Base-by-base conservation (phyloP, 805 yeast species). In the Yarrowia hollandica region DNA sequence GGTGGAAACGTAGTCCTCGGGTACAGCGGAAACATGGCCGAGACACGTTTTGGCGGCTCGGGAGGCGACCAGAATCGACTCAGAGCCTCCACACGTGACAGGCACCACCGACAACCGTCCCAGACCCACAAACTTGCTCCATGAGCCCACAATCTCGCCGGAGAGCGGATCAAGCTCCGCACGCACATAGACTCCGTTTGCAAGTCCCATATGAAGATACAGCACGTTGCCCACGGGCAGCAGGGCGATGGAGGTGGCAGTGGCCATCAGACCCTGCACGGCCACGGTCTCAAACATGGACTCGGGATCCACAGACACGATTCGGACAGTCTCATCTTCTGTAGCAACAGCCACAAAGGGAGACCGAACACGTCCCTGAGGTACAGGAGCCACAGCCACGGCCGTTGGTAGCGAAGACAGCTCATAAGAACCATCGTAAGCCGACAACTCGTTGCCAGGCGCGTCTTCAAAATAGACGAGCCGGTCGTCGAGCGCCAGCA, bases 381-480 rank as follows among this genome's bases (percentile, higher is more conserved):
- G 77, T 5, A 81, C 73, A 3, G 80, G 80, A n/a, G 85, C 80
- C 1, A 77, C 60, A 2, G 72, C 64, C 0, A 82, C 77, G 8
- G 86, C 79, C 25, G 76, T 72, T 0, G 81, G 75, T 2, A 22
- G 38, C 3, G 16, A 6, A 1, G 75, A 68, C 64, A 86, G 74
- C 60, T 83, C 85, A 26, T 81, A 73, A 12, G 82, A 74, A 38
- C 82, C 85, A 58, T 82, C 83, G 65, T 83, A 85, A 67, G 92
- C 97, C 30, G 83, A 79, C 50, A 94, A 73, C 46, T 82, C 78
- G 63, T 84, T 90, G 23, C 77, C 78, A 10, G 79, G 79, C 63
- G 82, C 88, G 25, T 84, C 74, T 70, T 92, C 97, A 70, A 94
- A 92, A 71, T 92, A 92, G 3, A 86, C 84, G 3, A 92, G 65